Conservation (phyloP, 192 early-diverging fungal species). For the Coemansia sp. region DNA sequence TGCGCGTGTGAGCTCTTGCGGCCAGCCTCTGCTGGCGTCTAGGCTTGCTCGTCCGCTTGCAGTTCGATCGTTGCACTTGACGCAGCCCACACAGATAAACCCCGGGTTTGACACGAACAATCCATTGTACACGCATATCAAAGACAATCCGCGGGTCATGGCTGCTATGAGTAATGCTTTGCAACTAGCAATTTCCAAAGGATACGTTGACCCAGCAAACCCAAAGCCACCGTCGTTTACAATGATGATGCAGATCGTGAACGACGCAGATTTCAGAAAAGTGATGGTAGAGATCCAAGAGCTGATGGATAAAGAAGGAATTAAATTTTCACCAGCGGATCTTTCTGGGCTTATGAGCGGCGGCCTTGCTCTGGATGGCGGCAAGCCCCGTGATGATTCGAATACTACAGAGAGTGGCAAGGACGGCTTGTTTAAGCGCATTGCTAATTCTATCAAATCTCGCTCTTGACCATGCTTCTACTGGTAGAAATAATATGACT, state of each 20-base stretch:
- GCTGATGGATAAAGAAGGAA: conserved; percentile 35
- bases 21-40: not conserved
- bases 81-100: not conserved
- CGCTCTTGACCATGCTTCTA: conserved; percentile 1
- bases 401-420: conserved; percentile 9
- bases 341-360: conserved; percentile 26
- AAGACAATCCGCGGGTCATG: conserved; percentile 30
- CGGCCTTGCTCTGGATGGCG: not conserved
- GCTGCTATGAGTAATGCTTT: conserved; percentile 18
- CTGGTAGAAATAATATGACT: not conserved
- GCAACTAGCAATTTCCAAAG: conserved; percentile 29
- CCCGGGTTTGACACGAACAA: conserved; percentile 20
- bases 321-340: conserved; percentile 30
- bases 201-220: conserved; percentile 13
- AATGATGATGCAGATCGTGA: conserved; percentile 43
- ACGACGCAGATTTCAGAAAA: conserved; percentile 30
- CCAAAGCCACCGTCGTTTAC: conserved; percentile 33
- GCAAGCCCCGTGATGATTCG: not conserved
- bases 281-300: conserved; percentile 19
- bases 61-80: conserved; percentile 14
- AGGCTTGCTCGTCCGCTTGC: not conserved
- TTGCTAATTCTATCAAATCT: conserved; percentile 24
- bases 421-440: conserved; percentile 17
- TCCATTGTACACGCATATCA: conserved; percentile 21
- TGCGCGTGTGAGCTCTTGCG: not conserved